phyloP scores from a whole-genome alignment of 2,329 filamentous ascomycete genomes.

The Aspergillus quadrilineatus region DNA sequence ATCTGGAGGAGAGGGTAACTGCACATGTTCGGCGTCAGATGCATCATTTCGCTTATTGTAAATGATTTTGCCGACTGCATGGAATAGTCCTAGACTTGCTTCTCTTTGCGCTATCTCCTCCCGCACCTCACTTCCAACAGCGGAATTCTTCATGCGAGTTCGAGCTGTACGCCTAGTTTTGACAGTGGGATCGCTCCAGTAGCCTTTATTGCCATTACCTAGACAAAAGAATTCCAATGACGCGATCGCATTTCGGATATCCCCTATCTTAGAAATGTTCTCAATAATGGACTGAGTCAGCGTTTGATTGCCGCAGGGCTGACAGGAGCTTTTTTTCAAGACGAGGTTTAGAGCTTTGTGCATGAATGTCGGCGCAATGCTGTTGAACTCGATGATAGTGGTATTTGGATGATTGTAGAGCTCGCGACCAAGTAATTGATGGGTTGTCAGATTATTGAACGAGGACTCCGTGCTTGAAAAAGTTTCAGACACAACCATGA shows the following conservation, averaged over 20 bases:
- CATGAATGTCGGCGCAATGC: constrained; percentile 81
- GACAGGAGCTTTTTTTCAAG: constrained; percentile 78
- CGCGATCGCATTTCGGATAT: constrained; percentile 88
- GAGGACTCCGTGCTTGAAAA: constrained; percentile 81
- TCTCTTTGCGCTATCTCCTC: constrained; percentile 83
- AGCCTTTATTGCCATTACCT: constrained; percentile 65
- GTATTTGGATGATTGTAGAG: constrained; percentile 79
- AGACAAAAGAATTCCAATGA: constrained; percentile 90
- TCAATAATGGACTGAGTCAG: constrained; percentile 78
- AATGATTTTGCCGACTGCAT: constrained; percentile 91
- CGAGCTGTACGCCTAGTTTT: constrained; percentile 64
- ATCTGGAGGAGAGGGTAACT: constrained; percentile 58
- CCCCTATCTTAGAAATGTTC: constrained; percentile 78
- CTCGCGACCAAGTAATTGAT: constrained; percentile 82
- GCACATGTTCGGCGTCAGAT: constrained; percentile 34
- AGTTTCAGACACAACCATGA: constrained; percentile 91
- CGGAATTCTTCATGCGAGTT: constrained; percentile 51
- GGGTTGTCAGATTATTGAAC: constrained; percentile 87
- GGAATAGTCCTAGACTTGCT: constrained; percentile 88
- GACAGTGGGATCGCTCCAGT: constrained; percentile 70
- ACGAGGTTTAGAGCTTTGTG: constrained; percentile 79
- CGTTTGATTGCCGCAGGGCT: constrained; percentile 71
- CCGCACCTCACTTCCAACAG: constrained; percentile 71
- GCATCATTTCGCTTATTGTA: constrained; percentile 84
- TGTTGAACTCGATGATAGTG: constrained; percentile 85